Percentiles rank a stretch among this genome's conserved stretches.
Conservation (phyloP, 306 rosid genomes). For the Fragaria nilgerrensis region DNA sequence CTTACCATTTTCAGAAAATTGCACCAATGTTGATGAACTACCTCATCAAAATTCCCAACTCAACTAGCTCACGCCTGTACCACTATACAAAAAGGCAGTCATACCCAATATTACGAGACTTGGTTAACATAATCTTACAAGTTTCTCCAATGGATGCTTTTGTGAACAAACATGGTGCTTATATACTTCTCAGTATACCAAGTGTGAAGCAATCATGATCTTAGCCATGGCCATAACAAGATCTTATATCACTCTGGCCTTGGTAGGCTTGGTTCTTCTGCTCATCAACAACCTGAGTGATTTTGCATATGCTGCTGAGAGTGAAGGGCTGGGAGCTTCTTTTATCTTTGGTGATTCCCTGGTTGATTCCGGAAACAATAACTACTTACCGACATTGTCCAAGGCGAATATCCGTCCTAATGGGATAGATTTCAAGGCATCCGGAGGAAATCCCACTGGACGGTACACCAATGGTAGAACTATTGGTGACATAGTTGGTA, state of each 20-base stretch:
- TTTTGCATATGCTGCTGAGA: constrained; percentile 37
- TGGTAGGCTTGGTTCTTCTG: constrained; percentile 22
- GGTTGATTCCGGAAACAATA: constrained; percentile 93
- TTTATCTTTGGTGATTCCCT: constrained; percentile 91
- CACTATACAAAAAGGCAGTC: constrained; percentile 29
- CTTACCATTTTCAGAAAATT: constrained; percentile 28
- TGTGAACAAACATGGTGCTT: constrained; percentile 18
- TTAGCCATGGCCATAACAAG: constrained; percentile 35
- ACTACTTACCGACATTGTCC: constrained; percentile 68
- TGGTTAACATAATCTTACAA: constrained; percentile 35
- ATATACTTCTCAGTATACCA: constrained; percentile 17
- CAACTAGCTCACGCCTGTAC: constrained; percentile 1
- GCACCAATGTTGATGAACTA: constrained; percentile 59
- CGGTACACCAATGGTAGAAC: constrained; percentile 95
- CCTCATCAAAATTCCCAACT: constrained; percentile 32
- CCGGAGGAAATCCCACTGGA: constrained; percentile 84
- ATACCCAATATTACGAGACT: constrained; percentile 54
- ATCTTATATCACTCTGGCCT: constrained; percentile 24
- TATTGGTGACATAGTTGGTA: constrained; percentile 87
- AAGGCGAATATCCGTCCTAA: constrained; percentile 79
- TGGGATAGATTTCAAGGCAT: constrained; percentile 77
- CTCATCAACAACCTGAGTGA: constrained; percentile 22
- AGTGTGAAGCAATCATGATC: constrained; percentile 10
- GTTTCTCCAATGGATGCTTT: constrained; percentile 26
- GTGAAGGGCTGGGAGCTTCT: constrained; percentile 63